These are phyloP conservation scores for Rhizopogon vesiculosus DNA, from an alignment of 768 basidiomycete species.

Conservation along the genomic window DNA sequence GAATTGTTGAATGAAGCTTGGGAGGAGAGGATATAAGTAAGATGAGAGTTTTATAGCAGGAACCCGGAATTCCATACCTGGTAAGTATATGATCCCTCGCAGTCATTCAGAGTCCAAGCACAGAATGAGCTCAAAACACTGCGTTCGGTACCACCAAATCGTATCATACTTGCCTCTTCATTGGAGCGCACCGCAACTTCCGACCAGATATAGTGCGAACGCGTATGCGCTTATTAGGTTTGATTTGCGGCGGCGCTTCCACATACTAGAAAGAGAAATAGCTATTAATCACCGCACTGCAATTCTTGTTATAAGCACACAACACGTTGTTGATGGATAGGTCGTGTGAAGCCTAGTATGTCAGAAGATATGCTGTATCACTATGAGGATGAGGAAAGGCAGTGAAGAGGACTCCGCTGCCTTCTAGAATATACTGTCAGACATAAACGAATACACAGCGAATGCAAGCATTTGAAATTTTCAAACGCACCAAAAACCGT, in stretches of 20 bases:
- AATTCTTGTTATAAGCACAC: slow-evolving; percentile 8
- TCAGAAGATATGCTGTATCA: slow-evolving; percentile 19
- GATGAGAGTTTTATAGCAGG: slow-evolving; percentile 11
- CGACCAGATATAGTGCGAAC: background rate
- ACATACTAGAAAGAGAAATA: slow-evolving; percentile 2
- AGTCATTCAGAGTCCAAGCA: background rate
- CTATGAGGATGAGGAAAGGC: background rate
- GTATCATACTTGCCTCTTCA: slow-evolving; percentile 13
- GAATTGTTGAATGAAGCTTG: slow-evolving; percentile 1
- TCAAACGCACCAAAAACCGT: too few species aligned
- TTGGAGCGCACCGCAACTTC: background rate
- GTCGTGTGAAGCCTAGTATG: background rate
- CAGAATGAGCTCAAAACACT: background rate
- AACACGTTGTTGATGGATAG: slow-evolving; percentile 1
- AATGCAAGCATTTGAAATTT: background rate
- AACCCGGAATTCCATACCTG: background rate
- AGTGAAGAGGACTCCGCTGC: background rate
- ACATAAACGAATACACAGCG: background rate
- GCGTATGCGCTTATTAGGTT: background rate
- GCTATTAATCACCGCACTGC: background rate
- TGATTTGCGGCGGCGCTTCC: background rate
- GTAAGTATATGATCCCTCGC: background rate
- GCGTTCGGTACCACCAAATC: slow-evolving; percentile 5
- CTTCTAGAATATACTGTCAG: background rate
- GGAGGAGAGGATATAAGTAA: background rate